A percentile compares a stretch with the other conserved stretches of the same genome.
These are phyloP conservation scores for Starmerella sp. DNA, from an alignment of 805 yeast species.

Conservation along the genomic window DNA sequence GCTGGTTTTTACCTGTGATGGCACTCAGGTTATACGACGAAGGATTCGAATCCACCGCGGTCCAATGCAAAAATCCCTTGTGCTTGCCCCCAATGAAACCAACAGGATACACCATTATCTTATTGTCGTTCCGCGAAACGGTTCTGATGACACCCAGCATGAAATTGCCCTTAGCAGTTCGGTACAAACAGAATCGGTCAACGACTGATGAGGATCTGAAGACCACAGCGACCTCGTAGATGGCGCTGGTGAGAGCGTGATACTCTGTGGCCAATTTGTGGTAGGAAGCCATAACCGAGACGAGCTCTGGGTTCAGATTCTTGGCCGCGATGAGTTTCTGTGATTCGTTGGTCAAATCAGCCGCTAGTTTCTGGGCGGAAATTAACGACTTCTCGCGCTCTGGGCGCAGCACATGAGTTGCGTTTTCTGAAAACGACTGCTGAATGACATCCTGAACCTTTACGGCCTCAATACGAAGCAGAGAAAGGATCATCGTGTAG, in stretches of 20 bases:
- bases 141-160: background rate
- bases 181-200: background rate
- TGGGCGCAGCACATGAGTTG: conserved; percentile 73
- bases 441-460: conserved; percentile 98
- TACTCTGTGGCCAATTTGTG: background rate
- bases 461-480: conserved; percentile 84
- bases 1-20: background rate
- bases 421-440: conserved; percentile 85
- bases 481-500: conserved; percentile 82
- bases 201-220: background rate
- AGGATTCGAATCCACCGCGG: background rate
- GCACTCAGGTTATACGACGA: background rate
- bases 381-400: conserved; percentile 65
- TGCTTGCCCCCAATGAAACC: background rate
- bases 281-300: background rate
- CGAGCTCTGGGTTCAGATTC: background rate
- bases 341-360: background rate
- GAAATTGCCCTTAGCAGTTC: background rate
- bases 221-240: conserved; percentile 1
- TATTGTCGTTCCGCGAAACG: background rate
- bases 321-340: background rate
- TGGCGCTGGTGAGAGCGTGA: background rate
- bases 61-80: background rate
- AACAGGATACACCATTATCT: background rate
- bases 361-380: background rate